These are phyloP conservation scores for Paracoccidioides lutzii DNA, from an alignment of 2,329 filamentous ascomycete species.

Conservation along the genomic window DNA sequence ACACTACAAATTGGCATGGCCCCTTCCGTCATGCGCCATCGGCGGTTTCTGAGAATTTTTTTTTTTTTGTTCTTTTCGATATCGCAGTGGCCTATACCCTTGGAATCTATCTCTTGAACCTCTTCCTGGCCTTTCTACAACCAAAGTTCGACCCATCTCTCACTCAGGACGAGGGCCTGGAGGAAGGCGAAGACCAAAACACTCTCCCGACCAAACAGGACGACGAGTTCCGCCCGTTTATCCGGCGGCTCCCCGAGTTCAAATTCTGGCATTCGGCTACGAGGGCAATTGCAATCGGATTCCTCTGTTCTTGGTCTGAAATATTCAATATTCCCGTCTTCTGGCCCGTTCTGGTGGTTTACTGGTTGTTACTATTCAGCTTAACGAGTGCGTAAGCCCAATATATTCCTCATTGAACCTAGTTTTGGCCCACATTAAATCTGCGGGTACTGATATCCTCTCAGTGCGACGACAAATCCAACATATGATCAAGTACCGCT, in stretches of 20 bases:
- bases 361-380: constrained; percentile 94
- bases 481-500: constrained; percentile 99
- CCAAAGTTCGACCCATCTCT: constrained; percentile 98
- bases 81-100: constrained; percentile 80
- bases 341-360: constrained; percentile 96
- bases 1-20: too few relatives aligned
- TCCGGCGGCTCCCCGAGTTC: constrained; percentile 91
- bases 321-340: constrained; percentile 96
- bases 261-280: constrained; percentile 99
- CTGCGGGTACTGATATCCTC: constrained; percentile 5
- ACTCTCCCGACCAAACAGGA: constrained; percentile 84
- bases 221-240: constrained; percentile 96
- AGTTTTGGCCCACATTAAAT: not conserved
- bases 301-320: constrained; percentile 82
- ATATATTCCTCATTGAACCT: not conserved
- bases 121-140: constrained; percentile 96
- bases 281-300: constrained; percentile 67
- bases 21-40: too few relatives aligned
- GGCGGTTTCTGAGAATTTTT: too few relatives aligned
- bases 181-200: constrained; percentile 67
- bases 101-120: constrained; percentile 95
- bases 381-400: constrained; percentile 64
- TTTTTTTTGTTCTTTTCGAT: not conserved
- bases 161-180: constrained; percentile 89
- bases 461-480: constrained; percentile 97